phyloP scores from a whole-genome alignment of 192 early-diverging fungal genomes.

The Kickxella alabastrina region DNA sequence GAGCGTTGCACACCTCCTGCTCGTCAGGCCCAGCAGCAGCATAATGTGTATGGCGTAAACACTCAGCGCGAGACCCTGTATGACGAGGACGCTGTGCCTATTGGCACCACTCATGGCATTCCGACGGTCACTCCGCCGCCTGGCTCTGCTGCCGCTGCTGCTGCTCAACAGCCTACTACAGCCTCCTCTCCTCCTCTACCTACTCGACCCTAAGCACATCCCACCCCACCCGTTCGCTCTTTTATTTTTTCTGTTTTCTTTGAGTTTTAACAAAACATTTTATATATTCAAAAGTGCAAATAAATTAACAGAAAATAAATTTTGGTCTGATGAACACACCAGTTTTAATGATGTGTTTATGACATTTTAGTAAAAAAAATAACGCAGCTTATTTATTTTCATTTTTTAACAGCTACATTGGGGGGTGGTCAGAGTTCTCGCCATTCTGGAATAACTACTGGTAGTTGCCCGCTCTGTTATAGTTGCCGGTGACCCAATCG shows the following conservation, averaged over 20 bases:
- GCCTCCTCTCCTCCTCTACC: not conserved
- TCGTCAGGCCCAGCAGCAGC: slow-evolving; percentile 8
- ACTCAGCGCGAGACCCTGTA: slow-evolving; percentile 34
- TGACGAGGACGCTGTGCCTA: slow-evolving; percentile 27
- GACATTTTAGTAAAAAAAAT: not conserved
- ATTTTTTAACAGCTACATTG: too few species aligned
- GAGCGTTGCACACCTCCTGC: slow-evolving; percentile 47
- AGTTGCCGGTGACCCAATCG: too few species aligned
- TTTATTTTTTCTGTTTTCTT: not conserved
- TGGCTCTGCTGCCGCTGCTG: slow-evolving; percentile 1
- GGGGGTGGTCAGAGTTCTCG: too few species aligned
- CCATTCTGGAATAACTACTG: too few species aligned
- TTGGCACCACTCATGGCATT: not conserved
- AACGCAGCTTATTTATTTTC: too few species aligned
- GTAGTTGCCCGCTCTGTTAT: too few species aligned
- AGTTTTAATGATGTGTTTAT: too few species aligned
- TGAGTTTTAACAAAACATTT: not conserved
- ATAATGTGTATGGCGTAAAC: not conserved
- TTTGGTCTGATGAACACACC: too few species aligned
- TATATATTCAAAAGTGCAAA: not conserved
- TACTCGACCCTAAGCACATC: too few species aligned
- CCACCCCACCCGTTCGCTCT: too few species aligned
- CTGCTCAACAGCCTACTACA: not conserved
- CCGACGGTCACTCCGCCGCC: not conserved
- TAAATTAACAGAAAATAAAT: not conserved